phyloP scores from a whole-genome alignment of 495 filamentous ascomycete species.

The Aspergillus hancockii region DNA sequence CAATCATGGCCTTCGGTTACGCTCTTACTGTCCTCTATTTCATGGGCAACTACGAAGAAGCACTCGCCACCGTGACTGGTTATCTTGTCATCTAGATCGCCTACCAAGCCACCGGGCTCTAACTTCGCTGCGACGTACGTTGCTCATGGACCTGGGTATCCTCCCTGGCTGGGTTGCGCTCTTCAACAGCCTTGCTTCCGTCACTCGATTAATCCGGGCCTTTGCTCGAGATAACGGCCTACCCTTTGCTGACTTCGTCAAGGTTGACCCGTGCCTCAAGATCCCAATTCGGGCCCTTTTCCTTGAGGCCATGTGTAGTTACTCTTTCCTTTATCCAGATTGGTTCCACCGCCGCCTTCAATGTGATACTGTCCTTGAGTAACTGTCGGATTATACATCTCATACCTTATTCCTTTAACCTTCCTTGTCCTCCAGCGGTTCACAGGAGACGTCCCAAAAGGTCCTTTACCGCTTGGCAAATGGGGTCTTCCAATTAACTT shows the following conservation, averaged over 20 bases:
- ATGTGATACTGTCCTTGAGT: constrained; percentile 49
- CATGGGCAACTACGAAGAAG: constrained; percentile 39
- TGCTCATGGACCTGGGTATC: constrained; percentile 42
- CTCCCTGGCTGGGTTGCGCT: constrained; percentile 43
- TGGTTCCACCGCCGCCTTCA: constrained; percentile 45
- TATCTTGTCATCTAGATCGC: constrained; percentile 57
- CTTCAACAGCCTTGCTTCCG: constrained; percentile 42
- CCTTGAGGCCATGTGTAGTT: constrained; percentile 33
- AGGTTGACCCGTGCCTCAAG: constrained; percentile 35
- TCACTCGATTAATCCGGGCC: constrained; percentile 54
- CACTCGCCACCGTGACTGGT: constrained; percentile 38
- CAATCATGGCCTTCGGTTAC: constrained; percentile 43
- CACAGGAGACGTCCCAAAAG: constrained; percentile 24
- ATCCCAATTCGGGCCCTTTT: constrained; percentile 45
- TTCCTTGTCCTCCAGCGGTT: constrained; percentile 34
- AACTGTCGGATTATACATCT: constrained; percentile 46
- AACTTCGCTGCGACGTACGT: constrained; percentile 40
- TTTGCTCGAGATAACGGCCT: constrained; percentile 55
- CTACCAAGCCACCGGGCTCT: constrained; percentile 48
- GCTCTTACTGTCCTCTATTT: constrained; percentile 43
- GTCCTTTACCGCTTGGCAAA: constrained; percentile 31
- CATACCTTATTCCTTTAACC: constrained; percentile 50
- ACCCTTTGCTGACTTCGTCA: constrained; percentile 49
- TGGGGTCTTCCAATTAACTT: constrained; percentile 40
- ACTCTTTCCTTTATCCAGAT: constrained; percentile 54